These are phyloP conservation scores for Lactarius akahatsu DNA, from an alignment of 768 basidiomycete genomes.

Conservation along the genomic window DNA sequence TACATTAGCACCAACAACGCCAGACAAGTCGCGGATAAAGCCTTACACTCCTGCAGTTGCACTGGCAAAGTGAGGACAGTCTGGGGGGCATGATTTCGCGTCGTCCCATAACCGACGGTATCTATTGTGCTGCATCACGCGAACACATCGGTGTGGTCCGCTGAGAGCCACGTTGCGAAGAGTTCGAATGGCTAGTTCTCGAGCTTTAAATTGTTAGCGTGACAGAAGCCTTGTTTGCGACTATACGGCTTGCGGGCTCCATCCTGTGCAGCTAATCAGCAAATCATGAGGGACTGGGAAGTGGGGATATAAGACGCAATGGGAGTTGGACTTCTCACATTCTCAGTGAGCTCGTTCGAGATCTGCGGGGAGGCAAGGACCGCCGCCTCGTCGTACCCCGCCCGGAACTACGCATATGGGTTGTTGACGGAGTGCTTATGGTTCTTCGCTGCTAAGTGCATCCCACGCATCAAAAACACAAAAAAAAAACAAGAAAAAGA, in stretches of 20 bases:
- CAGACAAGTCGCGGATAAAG: neutral
- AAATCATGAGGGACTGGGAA: neutral
- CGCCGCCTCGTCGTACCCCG: slow-evolving; percentile 75
- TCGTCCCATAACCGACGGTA: slow-evolving; percentile 67
- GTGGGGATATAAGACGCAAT: neutral
- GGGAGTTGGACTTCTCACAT: slow-evolving; percentile 87
- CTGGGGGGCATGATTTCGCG: slow-evolving; percentile 51
- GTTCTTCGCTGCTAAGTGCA: slow-evolving; percentile 51
- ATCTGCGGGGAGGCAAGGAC: slow-evolving; percentile 66
- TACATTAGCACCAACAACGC: neutral
- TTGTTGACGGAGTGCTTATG: slow-evolving; percentile 34
- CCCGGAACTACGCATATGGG: slow-evolving; percentile 60
- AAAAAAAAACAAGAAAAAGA: no score
- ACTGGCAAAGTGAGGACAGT: slow-evolving; percentile 39
- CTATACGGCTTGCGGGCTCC: slow-evolving; percentile 71
- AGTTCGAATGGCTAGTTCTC: slow-evolving; percentile 90
- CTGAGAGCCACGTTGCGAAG: slow-evolving; percentile 60
- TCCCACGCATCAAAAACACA: no score
- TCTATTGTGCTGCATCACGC: slow-evolving; percentile 55
- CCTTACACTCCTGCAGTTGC: slow-evolving; percentile 65
- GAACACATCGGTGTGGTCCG: slow-evolving; percentile 65
- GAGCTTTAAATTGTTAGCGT: slow-evolving; percentile 49
- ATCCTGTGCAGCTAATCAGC: slow-evolving; percentile 44
- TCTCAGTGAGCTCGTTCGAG: slow-evolving; percentile 71
- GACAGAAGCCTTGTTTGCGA: slow-evolving; percentile 82